These are phyloP conservation scores for Powellomyces hirtus DNA, from an alignment of 192 early-diverging fungal genomes.

Conservation along the genomic window DNA sequence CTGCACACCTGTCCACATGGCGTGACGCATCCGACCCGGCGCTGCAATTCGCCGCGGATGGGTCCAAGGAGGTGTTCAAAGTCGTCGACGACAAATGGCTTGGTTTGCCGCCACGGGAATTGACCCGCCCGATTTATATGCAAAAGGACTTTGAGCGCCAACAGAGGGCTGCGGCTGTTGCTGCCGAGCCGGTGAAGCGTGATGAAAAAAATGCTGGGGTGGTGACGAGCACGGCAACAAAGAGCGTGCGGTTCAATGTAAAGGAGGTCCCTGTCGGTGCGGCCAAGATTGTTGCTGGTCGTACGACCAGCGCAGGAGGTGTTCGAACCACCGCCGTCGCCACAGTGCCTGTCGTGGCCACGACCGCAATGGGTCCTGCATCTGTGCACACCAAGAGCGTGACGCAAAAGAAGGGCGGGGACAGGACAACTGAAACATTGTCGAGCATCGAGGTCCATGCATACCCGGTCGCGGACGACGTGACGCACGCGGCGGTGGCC, in stretches of 20 bases:
- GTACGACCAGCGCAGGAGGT: too few species aligned
- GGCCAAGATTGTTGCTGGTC: too few species aligned
- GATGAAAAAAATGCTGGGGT: background rate
- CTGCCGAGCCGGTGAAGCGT: background rate
- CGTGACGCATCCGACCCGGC: slow-evolving; percentile 20
- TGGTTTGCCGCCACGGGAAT: slow-evolving; percentile 21
- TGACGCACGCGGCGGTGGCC: background rate
- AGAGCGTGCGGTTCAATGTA: background rate
- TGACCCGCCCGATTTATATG: slow-evolving; percentile 22
- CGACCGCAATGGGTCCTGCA: background rate
- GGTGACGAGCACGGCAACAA: background rate
- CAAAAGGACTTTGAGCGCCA: slow-evolving; percentile 1
- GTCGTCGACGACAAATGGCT: slow-evolving; percentile 29
- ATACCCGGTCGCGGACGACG: slow-evolving; percentile 4
- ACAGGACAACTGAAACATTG: background rate
- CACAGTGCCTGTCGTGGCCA: too few species aligned
- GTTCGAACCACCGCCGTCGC: too few species aligned
- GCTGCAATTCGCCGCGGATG: slow-evolving; percentile 3
- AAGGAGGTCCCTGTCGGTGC: background rate
- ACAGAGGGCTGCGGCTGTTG: slow-evolving; percentile 4
- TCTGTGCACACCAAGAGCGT: background rate
- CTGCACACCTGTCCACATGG: slow-evolving; percentile 34
- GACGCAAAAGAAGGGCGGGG: background rate
- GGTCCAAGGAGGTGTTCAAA: background rate
- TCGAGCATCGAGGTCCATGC: background rate